phyloP scores from a whole-genome alignment of 305 asterid species.

The Fraxinus floribunda region DNA sequence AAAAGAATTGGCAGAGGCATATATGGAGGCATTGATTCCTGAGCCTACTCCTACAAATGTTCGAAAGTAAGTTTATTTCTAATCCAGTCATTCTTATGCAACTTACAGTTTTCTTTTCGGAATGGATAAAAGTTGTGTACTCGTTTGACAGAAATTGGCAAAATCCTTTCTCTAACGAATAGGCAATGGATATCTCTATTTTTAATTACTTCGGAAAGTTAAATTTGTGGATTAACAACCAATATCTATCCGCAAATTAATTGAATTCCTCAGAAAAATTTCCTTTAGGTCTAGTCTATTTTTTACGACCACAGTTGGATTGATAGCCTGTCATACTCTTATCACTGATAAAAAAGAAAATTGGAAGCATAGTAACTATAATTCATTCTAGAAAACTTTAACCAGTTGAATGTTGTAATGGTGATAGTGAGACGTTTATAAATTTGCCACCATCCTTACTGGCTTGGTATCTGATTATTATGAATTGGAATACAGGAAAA shows the following conservation, averaged over 20 bases:
- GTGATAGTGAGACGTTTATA: background rate
- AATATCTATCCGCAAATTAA: conserved; percentile 1
- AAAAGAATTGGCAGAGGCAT: conserved; percentile 77
- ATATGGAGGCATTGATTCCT: conserved; percentile 94
- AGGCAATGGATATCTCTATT: conserved; percentile 6
- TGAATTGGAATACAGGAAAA: background rate
- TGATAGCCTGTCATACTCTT: background rate
- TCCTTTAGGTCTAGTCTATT: conserved; percentile 8
- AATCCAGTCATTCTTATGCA: conserved; percentile 8
- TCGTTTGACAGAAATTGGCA: conserved; percentile 8
- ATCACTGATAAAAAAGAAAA: background rate
- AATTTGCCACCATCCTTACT: background rate
- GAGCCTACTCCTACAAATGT: conserved; percentile 88
- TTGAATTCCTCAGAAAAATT: background rate
- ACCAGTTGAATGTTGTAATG: conserved; percentile 11
- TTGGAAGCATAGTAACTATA: background rate
- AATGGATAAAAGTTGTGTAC: conserved; percentile 13
- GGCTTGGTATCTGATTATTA: background rate
- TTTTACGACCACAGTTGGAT: conserved; percentile 6
- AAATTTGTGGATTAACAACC: conserved; percentile 12
- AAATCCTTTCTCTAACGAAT: conserved; percentile 3
- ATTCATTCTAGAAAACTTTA: conserved; percentile 8
- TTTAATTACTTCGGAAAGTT: conserved; percentile 11
- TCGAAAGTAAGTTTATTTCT: conserved; percentile 54
- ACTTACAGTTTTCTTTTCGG: background rate